Evolutionary conservation across 768 basidiomycete species (phyloP), one percentile per base, ranked within the genome.

Genomic region (Antrodiella citrinella): DNA sequence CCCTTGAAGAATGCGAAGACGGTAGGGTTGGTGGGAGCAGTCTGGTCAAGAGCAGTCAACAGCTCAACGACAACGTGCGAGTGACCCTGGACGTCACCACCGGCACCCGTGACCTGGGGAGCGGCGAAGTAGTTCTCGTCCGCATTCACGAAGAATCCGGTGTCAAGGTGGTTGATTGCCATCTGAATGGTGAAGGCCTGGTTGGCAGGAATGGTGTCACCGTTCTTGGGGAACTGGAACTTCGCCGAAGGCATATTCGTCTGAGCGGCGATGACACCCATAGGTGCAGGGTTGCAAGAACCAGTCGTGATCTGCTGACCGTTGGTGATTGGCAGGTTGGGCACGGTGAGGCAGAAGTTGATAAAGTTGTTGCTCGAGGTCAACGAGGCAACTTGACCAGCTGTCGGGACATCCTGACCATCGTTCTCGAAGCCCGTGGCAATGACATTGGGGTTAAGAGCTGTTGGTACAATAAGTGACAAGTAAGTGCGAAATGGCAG

Each of bases 341-440:
- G 60, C 3, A 71, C 59, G n/a, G 73, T 75, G 9, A 69, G 64
- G 56, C 84, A 84, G 62, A 70, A 81, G 67, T 82, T 82, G 66
- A 84, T 82, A 62, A 82, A 87, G 71, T 86, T 86, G 69, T 86
- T 82, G 35, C 63, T 65, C 13, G 81, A 81, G 0, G 76, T 80
- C 4, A 78, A 63, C 4, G 80, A 82, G 22, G 78, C 68, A 26
- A 72, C 72, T 63, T 81, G 72, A 23, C 77, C 78, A 49, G 71
- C 55, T 1, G 57, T 54, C 0, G 65, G 55, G 9, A 48, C 48
- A n/a, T 57, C 57, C 54, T 69, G 64, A 38, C 84, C 86, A 51
- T 78, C 60, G 39, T 78, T 65, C 15, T 67, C 72, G 49, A 84
- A 81, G 24, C 76, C 76, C 2, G 59, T 52, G 13, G 77, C 77